Conservation (phyloP, 2,329 filamentous ascomycete species). For the Epichloe scottii region DNA sequence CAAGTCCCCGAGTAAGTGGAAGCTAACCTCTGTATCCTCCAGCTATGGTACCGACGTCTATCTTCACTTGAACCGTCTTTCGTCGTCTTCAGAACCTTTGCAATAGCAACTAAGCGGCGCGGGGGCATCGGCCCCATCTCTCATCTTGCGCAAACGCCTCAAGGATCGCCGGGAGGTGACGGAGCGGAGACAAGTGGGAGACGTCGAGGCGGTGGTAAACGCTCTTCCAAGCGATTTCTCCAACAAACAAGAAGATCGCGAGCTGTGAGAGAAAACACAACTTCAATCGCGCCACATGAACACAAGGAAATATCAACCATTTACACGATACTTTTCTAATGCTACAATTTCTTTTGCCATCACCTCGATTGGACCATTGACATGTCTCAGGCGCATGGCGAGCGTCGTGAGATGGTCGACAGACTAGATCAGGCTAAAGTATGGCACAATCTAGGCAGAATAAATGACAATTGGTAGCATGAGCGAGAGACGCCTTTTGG, state of each 20-base stretch:
- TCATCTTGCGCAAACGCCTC: conserved; percentile 50
- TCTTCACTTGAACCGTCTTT: conserved; percentile 90
- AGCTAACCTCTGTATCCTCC: conserved; percentile 11
- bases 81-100: conserved; percentile 87
- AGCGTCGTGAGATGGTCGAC: not conserved
- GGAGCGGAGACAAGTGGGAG: conserved; percentile 81
- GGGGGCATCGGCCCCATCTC: conserved; percentile 20
- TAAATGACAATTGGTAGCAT: not conserved
- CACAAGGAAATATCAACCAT: not conserved
- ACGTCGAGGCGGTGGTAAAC: conserved; percentile 67
- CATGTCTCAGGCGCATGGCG: not conserved
- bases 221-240: conserved; percentile 21
- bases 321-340: not conserved
- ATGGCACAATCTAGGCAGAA: not conserved
- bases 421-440: not conserved
- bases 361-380: not conserved
- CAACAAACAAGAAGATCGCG: conserved; percentile 18
- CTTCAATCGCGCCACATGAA: not conserved
- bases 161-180: conserved; percentile 58
- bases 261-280: conserved; percentile 17
- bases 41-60: conserved; percentile 98
- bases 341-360: not conserved
- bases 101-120: conserved; percentile 69
- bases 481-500: not conserved
- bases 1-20: not conserved